Base-by-base conservation (phyloP, 179 eudicot species). In the Nepenthes alata region DNA sequence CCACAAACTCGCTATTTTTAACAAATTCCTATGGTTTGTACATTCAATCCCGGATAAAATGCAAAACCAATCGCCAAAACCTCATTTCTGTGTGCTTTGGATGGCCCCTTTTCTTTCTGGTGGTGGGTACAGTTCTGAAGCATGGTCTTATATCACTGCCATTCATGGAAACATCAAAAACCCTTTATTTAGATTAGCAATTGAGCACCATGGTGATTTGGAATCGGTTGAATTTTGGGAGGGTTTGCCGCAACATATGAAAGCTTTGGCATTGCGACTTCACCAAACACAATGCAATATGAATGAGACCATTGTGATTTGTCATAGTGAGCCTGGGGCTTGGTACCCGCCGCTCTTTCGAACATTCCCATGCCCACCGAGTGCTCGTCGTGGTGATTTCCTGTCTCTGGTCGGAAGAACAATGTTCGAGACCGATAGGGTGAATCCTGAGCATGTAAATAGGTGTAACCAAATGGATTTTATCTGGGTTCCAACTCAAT, bases 281-380 rank as follows among this genome's bases (percentile, higher is more conserved):
- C 68, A 78, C 57, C 62, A 55, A 38, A 77, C 79, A 1, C 58
- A 75, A 53, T 87, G 87, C 70, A 75, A 60, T 8, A 48, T 61
- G 68, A 69, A 82, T 62, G 76, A 78, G 57, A 78, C 89, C 5
- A 51, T 84, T 62, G 89, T 87, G 25, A 53, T 87, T 38, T 87
- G 95, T 62, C 95, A 87, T 54, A 87, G 95, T 67, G 95, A 87
- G 75, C 95, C 95, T 5, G 95, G 95, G 50, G 95, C 89, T 60
- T 87, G 89, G 95, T 58, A 76, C 60, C 95, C 95, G 1, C 85
- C 89, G 5, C 68, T 84, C 54, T 87, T 82, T 59, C 65, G 84
- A 37, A 80, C 89, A 2, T 57, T 59, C 1, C 85, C 82, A 1
- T 86, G 95, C 70, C 95, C 95, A 0, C 85, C 87, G 2, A 71